Base-by-base conservation (phyloP, 208 protist species). In the Trypanosoma melophagium region DNA sequence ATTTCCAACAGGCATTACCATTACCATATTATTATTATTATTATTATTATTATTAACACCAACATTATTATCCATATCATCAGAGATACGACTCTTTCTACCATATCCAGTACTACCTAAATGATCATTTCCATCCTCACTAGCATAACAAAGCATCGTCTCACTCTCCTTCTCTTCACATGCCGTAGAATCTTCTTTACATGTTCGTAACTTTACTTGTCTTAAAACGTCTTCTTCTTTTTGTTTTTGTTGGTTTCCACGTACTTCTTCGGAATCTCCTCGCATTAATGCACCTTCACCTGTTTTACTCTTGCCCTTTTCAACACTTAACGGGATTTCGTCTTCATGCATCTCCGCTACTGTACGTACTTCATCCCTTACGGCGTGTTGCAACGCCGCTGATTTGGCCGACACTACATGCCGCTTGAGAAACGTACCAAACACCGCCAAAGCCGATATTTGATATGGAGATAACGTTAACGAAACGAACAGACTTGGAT, bases 381-480 rank as follows among this genome's bases (percentile, higher is more conserved):
- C 28, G 28, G 28, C 28, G 28, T 35, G 45, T 21, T 49, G n/a
- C 10, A 68, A 42, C 49, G 67, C 69, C 7, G 45, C 54, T n/a
- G 16, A 25, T 41, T 35, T 60, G n/a, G 60, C 42, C 55, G 38
- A 1, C 12, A 69, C 62, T 41, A 14, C 24, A 3, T 57, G 62
- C 3, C 55, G 44, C 2, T 41, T 41, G 13, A 69, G 21, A 41
- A 69, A 66, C 0, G 70, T 59, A 2, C 62, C 70, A 54, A 76
- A 76, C 2, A 70, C 28, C 1, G 70, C 53, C 7, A 76, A 40
- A 35, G 81, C 75, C 3, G 79, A 71, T 41, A 82, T 81, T 75
- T 92, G 84, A 56, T 87, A 69, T 35, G 84, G 81, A 35, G 89
- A 90, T 55, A 73, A 80, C 5, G 83, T 81, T 12, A 90, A 79